These are phyloP conservation scores for Globisporangium lucens DNA, from an alignment of 352 stramenopile species.

Conservation along the genomic window DNA sequence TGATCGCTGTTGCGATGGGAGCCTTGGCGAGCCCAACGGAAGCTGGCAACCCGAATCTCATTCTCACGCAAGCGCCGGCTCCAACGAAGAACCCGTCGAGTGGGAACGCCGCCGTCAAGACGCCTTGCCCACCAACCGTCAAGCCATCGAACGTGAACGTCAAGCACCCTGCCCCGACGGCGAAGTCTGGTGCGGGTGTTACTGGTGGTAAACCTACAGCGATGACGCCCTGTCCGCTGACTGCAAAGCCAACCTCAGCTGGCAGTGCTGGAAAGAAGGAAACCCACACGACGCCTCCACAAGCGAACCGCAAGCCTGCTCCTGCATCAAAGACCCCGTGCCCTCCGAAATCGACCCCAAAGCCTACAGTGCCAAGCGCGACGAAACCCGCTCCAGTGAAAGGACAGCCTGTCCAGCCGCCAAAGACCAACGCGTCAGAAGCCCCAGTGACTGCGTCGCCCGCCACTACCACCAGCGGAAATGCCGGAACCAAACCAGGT, in stretches of 20 bases:
- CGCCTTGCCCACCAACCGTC: background rate
- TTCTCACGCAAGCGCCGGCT: background rate
- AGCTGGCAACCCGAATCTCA: background rate
- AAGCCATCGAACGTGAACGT: background rate
- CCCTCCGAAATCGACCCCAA: background rate
- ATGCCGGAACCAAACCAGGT: background rate
- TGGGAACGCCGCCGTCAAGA: background rate
- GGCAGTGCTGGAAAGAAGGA: background rate
- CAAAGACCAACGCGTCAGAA: background rate
- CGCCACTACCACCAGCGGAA: background rate
- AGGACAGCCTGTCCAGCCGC: background rate
- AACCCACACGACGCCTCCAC: background rate
- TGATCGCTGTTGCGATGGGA: slow-evolving; percentile 3
- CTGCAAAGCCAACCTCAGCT: background rate
- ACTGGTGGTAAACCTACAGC: background rate
- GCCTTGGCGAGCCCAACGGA: background rate
- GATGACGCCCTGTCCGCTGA: background rate
- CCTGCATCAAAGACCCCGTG: background rate
- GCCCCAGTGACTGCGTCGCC: background rate
- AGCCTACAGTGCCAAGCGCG: slow-evolving; percentile 1
- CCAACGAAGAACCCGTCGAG: background rate
- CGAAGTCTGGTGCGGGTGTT: background rate
- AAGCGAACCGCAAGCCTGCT: background rate
- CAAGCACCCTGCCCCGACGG: background rate
- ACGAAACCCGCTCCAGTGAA: background rate